phyloP scores from a whole-genome alignment of 2,329 filamentous ascomycete genomes.

The Anthostomella pinea region DNA sequence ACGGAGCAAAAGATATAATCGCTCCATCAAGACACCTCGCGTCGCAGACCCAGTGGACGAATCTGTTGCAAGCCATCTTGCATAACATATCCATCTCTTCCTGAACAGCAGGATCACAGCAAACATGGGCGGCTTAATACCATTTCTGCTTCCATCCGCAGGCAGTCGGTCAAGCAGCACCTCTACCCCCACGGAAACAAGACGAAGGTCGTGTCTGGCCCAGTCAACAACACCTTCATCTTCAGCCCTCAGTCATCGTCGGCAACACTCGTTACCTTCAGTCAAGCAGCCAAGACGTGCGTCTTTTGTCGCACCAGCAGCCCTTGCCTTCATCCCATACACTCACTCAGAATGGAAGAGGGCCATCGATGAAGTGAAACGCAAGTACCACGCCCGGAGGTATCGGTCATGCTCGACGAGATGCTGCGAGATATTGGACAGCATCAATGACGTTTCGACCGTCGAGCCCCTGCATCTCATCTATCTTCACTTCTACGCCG shows the following conservation, averaged over 20 bases:
- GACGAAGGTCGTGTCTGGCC: constrained; percentile 14
- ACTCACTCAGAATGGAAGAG: constrained; percentile 50
- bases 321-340: constrained; percentile 37
- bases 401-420: constrained; percentile 52
- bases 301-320: constrained; percentile 21
- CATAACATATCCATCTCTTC: background rate
- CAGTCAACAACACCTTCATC: constrained; percentile 4
- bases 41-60: too few relatives aligned
- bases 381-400: constrained; percentile 47
- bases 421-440: constrained; percentile 52
- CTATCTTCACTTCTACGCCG: constrained; percentile 61
- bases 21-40: too few relatives aligned
- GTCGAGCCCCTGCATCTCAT: constrained; percentile 55
- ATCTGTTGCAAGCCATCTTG: too few relatives aligned
- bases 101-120: background rate
- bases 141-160: constrained; percentile 22
- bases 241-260: constrained; percentile 17
- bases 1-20: constrained; percentile 7
- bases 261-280: constrained; percentile 29
- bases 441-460: constrained; percentile 40
- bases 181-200: constrained; percentile 10
- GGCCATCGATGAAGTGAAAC: constrained; percentile 52
- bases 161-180: constrained; percentile 9
- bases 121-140: constrained; percentile 27
- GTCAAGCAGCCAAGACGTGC: constrained; percentile 19